These are phyloP conservation scores for Mycena galopus DNA, from an alignment of 768 basidiomycete species.

Conservation along the genomic window DNA sequence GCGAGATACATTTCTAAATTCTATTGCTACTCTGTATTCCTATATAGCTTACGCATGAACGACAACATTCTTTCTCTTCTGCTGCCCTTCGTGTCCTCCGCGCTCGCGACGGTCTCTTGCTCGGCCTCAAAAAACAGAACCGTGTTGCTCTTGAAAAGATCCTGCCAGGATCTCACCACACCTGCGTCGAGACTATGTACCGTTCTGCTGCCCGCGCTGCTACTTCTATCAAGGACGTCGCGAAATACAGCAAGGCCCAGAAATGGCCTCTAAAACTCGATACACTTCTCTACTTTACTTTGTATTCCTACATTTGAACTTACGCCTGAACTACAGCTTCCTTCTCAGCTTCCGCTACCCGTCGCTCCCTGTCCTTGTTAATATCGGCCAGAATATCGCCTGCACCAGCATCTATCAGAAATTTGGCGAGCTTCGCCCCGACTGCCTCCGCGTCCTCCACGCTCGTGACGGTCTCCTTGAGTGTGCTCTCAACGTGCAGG, in stretches of 20 bases:
- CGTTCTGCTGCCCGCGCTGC: no score
- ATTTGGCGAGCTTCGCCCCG: constrained; percentile 75
- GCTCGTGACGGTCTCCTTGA: constrained; percentile 64
- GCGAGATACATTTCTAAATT: constrained; percentile 37
- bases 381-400: constrained; percentile 87
- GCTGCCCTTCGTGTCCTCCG: constrained; percentile 62
- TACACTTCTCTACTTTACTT: constrained; percentile 32
- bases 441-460: constrained; percentile 72
- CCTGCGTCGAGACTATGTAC: no score
- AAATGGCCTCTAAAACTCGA: no score
- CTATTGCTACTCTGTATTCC: not conserved
- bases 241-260: no score
- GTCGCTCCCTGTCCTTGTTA: constrained; percentile 69
- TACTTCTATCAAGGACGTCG: no score
- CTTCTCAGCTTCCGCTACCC: constrained; percentile 56
- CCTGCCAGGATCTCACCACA: no score
- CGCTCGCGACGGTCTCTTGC: no score
- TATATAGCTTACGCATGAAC: constrained; percentile 21
- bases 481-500: constrained; percentile 75
- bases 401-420: constrained; percentile 79
- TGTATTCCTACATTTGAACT: not conserved
- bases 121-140: no score
- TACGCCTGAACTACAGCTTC: constrained; percentile 24
- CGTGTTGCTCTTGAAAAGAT: no score
- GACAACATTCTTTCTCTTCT: constrained; percentile 45